Percentiles rank a stretch among this genome's conserved stretches.
phyloP scores from a whole-genome alignment of 176 grass and related monocot genomes.

The Bromus sterilis region DNA sequence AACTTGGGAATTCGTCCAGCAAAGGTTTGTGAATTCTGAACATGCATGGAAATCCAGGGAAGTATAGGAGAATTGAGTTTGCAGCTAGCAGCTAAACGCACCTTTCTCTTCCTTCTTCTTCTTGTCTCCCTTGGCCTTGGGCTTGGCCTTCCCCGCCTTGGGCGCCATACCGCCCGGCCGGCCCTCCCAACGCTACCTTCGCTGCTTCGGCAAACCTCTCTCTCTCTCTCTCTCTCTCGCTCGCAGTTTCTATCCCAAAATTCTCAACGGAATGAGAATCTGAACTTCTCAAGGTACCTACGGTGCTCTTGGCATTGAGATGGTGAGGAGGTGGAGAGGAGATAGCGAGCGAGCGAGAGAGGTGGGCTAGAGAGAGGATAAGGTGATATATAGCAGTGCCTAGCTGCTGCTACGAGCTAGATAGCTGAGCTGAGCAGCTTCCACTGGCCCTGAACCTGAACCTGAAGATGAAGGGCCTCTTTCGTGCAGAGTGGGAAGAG shows the following conservation, averaged over 20 bases:
- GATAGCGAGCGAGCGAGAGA: conserved; percentile 20
- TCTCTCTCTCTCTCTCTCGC: not conserved
- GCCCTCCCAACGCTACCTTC: not conserved
- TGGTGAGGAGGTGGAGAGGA: not conserved
- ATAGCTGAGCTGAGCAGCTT: conserved; percentile 8
- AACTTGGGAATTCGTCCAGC: not conserved
- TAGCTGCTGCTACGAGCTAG: not conserved
- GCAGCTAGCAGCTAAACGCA: conserved; percentile 10
- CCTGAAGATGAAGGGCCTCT: not conserved
- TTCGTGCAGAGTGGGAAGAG: conserved; percentile 10
- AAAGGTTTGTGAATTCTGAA: not conserved
- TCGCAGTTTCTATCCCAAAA: not conserved
- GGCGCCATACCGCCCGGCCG: conserved; percentile 58
- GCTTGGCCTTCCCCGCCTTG: conserved; percentile 83
- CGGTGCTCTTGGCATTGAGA: conserved; percentile 21
- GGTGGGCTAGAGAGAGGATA: conserved; percentile 29
- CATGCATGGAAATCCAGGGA: too few relatives aligned
- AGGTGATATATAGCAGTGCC: conserved; percentile 28
- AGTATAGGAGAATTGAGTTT: not conserved
- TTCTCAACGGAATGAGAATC: not conserved
- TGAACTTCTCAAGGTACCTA: not conserved
- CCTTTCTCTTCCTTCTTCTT: conserved; percentile 99
- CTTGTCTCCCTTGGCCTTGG: conserved; percentile 85
- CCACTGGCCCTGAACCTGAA: conserved; percentile 4
- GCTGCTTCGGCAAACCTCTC: not conserved